Evolutionary conservation across 345 rosid species (phyloP), one percentile per base, ranked within the genome.

Genomic region (Ricinus communis): DNA sequence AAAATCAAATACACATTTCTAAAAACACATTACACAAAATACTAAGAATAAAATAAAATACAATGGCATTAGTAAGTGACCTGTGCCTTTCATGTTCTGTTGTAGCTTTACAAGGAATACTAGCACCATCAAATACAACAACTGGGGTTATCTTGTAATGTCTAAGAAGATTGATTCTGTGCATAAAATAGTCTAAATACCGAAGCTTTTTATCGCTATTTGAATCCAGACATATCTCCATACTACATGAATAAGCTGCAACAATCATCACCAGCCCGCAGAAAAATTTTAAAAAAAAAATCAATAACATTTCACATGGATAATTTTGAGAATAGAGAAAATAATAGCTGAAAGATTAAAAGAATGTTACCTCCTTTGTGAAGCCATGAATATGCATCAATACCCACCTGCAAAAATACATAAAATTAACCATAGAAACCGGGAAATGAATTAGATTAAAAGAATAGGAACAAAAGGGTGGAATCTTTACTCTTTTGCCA

Each of bases 381-480:
- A 53, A 90, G 85, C 96, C 97, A 93, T 68, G 89, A 89, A 84
- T 90, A 93, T 13, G 96, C 98, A 85, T 91, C 98, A 71, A 93
- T 86, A 54, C 98, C 98, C 77, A 93, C 97, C 97, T 93, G 89
- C 8, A 65, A 71, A 71, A 25, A 21, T 51, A 49, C 5, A 62
- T 41, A 62, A 53, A 31, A 10, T 15, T 8, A 53, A 36, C 51
- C 13, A 55, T 25, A 6, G 8, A 69, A 53, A 10, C 4, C 28
- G 62, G 71, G 38, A 27, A 5, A 10, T 47, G 19, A 13, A 50
- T 21, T 49, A 22, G 50, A 16, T 12, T 8, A 13, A 60, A 68
- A 31, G 6, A 18, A 21, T 14, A 8, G 56, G n/a, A n/a, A n/a
- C n/a, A 15, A 22, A 16, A 68, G 47, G 61, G 47, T 21, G 30